Conservation (phyloP, 208 protist species). For the Porcisia hertigi region DNA sequence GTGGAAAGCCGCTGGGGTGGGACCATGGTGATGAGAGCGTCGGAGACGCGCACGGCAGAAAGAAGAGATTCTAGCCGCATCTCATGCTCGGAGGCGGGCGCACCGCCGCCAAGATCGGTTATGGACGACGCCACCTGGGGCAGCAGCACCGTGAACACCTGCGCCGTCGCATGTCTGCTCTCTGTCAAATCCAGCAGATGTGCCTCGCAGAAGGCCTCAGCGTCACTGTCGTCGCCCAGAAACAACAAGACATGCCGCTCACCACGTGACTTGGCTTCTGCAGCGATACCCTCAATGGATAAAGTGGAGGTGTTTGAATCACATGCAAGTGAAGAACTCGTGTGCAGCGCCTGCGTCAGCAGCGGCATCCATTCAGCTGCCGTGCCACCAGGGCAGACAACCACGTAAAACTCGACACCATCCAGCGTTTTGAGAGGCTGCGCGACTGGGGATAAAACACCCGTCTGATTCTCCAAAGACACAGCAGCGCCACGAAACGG, state of each 20-base stretch:
- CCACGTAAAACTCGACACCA: constrained; percentile 46
- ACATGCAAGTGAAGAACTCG: constrained; percentile 19
- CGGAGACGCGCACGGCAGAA: constrained; percentile 37
- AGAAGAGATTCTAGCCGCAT: constrained; percentile 28
- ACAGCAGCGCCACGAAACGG: constrained; percentile 3
- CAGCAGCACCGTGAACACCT: constrained; percentile 47
- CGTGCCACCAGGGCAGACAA: constrained; percentile 41
- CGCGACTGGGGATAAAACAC: not conserved
- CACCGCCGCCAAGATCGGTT: not conserved
- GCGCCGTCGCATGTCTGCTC: constrained; percentile 33
- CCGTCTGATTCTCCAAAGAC: no score
- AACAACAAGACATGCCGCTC: constrained; percentile 26
- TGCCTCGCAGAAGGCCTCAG: constrained; percentile 41
- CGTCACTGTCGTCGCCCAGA: constrained; percentile 29
- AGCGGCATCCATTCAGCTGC: constrained; percentile 16
- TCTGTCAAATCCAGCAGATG: constrained; percentile 45
- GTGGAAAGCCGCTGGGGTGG: constrained; percentile 26
- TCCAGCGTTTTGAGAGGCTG: constrained; percentile 7
- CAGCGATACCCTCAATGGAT: constrained; percentile 12
- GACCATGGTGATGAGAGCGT: constrained; percentile 41
- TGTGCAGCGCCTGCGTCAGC: constrained; percentile 19
- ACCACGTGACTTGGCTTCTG: constrained; percentile 3
- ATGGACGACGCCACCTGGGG: constrained; percentile 25
- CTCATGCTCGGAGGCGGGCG: constrained; percentile 11
- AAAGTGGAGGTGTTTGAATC: constrained; percentile 21